phyloP scores from a whole-genome alignment of 2,329 filamentous ascomycete species.

The Botrytis byssoidea region DNA sequence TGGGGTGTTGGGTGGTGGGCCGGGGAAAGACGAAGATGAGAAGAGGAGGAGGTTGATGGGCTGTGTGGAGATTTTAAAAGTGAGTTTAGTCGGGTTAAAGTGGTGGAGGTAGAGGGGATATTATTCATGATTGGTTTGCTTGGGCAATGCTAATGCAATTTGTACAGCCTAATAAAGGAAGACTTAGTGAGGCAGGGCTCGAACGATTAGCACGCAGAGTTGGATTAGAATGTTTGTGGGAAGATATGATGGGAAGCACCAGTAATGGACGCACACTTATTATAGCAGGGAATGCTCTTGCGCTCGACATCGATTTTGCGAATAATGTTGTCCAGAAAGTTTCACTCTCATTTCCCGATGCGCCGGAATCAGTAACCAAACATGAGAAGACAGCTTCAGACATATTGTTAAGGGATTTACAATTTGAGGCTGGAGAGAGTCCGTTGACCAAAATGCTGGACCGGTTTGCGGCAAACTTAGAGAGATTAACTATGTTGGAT shows the following conservation, averaged over 20 bases:
- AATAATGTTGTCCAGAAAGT: slow-evolving; percentile 63
- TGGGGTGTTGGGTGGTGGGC: slow-evolving; percentile 26
- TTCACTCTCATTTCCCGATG: slow-evolving; percentile 61
- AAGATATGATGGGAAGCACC: slow-evolving; percentile 49
- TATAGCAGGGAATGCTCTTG: slow-evolving; percentile 60
- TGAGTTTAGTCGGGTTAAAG: neutral
- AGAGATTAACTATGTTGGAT: slow-evolving; percentile 67
- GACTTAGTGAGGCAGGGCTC: slow-evolving; percentile 73
- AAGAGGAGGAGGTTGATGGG: slow-evolving; percentile 45
- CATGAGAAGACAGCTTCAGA: slow-evolving; percentile 61
- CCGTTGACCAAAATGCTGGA: slow-evolving; percentile 70
- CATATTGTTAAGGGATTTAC: slow-evolving; percentile 65
- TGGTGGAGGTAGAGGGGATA: neutral
- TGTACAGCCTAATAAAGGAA: slow-evolving; percentile 49
- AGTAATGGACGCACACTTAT: slow-evolving; percentile 55
- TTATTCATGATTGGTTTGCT: neutral
- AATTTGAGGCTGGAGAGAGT: slow-evolving; percentile 56
- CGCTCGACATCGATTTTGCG: slow-evolving; percentile 60
- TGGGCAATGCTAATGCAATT: slow-evolving; percentile 30
- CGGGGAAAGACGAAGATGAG: slow-evolving; percentile 50
- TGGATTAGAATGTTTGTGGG: slow-evolving; percentile 64
- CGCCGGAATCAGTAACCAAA: slow-evolving; percentile 55
- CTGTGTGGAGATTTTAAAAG: slow-evolving; percentile 39
- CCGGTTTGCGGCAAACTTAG: slow-evolving; percentile 68
- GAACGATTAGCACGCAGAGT: slow-evolving; percentile 66